Conservation (phyloP, 1,139 yeast genomes). For the Zygosaccharomyces pseudobailii region DNA sequence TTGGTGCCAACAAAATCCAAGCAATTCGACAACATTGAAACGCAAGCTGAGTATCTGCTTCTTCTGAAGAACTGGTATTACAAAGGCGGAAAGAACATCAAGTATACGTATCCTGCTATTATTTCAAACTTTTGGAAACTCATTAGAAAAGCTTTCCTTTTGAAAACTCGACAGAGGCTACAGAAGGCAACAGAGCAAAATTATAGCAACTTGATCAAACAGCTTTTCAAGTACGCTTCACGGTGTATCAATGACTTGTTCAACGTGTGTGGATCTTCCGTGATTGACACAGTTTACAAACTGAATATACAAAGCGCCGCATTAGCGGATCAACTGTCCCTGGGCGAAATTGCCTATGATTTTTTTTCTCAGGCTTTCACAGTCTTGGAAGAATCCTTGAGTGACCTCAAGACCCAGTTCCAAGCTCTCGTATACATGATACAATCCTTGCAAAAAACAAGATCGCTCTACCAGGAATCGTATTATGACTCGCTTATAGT, state of each 20-base stretch:
- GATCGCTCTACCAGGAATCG: conserved; percentile 28
- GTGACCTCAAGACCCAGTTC: conserved; percentile 54
- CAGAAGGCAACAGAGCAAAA: conserved; percentile 9
- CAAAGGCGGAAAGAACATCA: conserved; percentile 49
- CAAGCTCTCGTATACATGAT: conserved; percentile 52
- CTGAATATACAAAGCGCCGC: conserved; percentile 52
- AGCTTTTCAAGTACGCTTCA: conserved; percentile 70
- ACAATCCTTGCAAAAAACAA: conserved; percentile 47
- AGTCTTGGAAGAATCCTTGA: conserved; percentile 75
- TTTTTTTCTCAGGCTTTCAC: conserved; percentile 84
- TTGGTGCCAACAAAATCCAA: conserved; percentile 45
- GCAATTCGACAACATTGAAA: conserved; percentile 30
- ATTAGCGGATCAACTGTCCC: conserved; percentile 68
- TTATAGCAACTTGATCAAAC: conserved; percentile 28
- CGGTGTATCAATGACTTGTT: conserved; percentile 66
- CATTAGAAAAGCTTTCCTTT: conserved; percentile 47
- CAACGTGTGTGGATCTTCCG: conserved; percentile 47
- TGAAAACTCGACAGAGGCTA: conserved; percentile 6
- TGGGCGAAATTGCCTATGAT: conserved; percentile 74
- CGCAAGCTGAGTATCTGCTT: conserved; percentile 43
- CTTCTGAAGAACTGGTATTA: conserved; percentile 52
- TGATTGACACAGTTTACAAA: conserved; percentile 44
- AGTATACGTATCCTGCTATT: conserved; percentile 69
- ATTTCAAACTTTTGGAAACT: conserved; percentile 55
- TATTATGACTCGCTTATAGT: conserved; percentile 73